Evolutionary conservation across 345 rosid species (phyloP).

Genomic region (Salix caprea): DNA sequence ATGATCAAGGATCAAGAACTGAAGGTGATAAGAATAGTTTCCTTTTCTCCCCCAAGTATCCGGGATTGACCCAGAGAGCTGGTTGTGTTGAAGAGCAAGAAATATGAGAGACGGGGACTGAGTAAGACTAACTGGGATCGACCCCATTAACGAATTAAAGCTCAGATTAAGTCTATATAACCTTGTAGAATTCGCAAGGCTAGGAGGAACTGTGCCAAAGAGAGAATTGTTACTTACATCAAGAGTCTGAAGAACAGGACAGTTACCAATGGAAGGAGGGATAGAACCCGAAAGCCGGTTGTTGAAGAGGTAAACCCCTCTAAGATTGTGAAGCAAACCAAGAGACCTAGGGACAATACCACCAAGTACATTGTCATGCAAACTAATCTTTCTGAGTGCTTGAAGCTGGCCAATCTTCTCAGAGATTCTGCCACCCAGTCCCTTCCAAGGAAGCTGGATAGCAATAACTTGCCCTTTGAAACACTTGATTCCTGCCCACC

Average conservation of each 20-base stretch:
- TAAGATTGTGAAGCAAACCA: slow-evolving; percentile 64
- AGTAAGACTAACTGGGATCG: slow-evolving; percentile 43
- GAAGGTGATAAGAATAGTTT: slow-evolving; percentile 25
- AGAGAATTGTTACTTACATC: slow-evolving; percentile 60
- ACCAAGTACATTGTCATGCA: slow-evolving; percentile 66
- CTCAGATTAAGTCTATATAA: slow-evolving; percentile 58
- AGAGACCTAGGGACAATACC: slow-evolving; percentile 76
- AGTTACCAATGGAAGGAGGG: slow-evolving; percentile 26
- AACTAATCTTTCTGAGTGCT: slow-evolving; percentile 62
- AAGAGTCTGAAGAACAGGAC: slow-evolving; percentile 19
- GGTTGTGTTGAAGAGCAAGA: slow-evolving; percentile 58
- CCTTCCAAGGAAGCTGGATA: slow-evolving; percentile 89
- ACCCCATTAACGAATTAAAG: slow-evolving; percentile 53
- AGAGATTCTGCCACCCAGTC: slow-evolving; percentile 72
- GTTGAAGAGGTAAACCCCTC: slow-evolving; percentile 87
- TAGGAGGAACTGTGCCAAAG: slow-evolving; percentile 54
- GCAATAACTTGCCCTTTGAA: slow-evolving; percentile 74
- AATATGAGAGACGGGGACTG: slow-evolving; percentile 44
- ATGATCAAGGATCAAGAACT: slow-evolving; percentile 32
- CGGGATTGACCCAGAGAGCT: slow-evolving; percentile 47
- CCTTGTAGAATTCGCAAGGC: slow-evolving; percentile 64
- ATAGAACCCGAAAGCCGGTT: slow-evolving; percentile 73
- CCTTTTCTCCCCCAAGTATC: slow-evolving; percentile 42
- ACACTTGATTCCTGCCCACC: slow-evolving; percentile 92
- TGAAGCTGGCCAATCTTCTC: slow-evolving; percentile 83